Evolutionary conservation across 148 eudicot genomes (phyloP).

Genomic region (Spergularia marina): DNA sequence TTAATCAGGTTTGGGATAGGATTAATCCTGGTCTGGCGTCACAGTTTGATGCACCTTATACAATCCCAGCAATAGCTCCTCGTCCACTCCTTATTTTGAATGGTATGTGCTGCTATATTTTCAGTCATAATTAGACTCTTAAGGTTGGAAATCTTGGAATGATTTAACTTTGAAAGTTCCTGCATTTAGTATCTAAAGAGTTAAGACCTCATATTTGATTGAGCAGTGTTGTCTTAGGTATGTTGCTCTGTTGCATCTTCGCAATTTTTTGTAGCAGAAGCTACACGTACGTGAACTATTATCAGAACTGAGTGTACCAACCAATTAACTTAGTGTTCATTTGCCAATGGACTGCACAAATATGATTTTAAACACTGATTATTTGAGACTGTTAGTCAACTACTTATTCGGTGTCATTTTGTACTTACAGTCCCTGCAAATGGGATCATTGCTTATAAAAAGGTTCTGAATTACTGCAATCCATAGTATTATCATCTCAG

Average conservation of each 20-base stretch:
- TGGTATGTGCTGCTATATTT: slow-evolving; percentile 39
- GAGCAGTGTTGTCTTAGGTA: not conserved
- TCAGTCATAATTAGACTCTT: not conserved
- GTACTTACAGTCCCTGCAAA: no score
- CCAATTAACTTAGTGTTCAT: no score
- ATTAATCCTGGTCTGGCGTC: slow-evolving; percentile 88
- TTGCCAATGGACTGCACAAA: no score
- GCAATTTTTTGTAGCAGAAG: not conserved
- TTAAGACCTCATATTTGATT: not conserved
- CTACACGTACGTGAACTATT: no score
- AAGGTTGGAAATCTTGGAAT: not conserved
- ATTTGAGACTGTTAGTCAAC: no score
- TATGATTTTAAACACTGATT: no score
- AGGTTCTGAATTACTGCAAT: no score
- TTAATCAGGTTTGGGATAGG: slow-evolving; percentile 82
- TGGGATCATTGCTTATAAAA: no score
- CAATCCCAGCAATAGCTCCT: slow-evolving; percentile 76
- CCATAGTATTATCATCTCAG: no score
- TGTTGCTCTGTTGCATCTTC: not conserved
- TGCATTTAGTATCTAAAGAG: no score
- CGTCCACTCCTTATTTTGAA: slow-evolving; percentile 84
- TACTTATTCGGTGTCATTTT: no score
- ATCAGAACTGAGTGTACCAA: not conserved
- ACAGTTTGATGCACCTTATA: slow-evolving; percentile 78
- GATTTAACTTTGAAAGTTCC: not conserved